phyloP scores from a whole-genome alignment of 331 rosid genomes.

The Malus hybrid region DNA sequence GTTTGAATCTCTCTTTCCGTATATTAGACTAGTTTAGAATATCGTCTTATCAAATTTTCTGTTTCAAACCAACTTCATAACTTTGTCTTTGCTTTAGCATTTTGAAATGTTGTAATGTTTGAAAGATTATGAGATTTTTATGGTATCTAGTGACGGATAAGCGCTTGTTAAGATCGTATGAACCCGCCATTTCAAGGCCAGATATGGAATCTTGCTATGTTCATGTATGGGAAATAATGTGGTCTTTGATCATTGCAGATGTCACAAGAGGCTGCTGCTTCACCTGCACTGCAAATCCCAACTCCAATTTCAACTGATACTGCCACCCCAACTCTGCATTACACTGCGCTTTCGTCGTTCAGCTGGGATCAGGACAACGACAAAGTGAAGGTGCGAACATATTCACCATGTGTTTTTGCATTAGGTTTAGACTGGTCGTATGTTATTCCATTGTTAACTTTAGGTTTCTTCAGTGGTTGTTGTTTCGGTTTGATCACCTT shows the following conservation, averaged over 20 bases:
- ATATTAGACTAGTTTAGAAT: neutral
- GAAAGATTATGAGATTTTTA: neutral
- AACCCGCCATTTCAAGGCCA: neutral
- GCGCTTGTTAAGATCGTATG: neutral
- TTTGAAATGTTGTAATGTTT: neutral
- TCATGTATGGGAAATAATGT: neutral
- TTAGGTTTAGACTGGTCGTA: neutral
- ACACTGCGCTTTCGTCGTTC: conserved; percentile 55
- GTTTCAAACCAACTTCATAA: neutral
- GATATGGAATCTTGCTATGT: neutral
- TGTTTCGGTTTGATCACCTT: neutral
- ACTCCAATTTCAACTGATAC: conserved; percentile 35
- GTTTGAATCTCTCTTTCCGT: neutral
- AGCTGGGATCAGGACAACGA: conserved; percentile 96
- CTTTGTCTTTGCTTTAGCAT: neutral
- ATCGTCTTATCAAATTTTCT: no score
- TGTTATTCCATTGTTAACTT: neutral
- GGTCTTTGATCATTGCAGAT: conserved; percentile 33
- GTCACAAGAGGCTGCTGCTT: conserved; percentile 34
- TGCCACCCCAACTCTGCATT: conserved; percentile 25
- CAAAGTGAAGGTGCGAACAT: conserved; percentile 62
- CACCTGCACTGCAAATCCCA: conserved; percentile 31
- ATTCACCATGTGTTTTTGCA: neutral
- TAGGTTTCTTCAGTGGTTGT: neutral
- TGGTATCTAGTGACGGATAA: neutral